phyloP scores from a whole-genome alignment of 192 early-diverging fungal species.

The Podila verticillata region DNA sequence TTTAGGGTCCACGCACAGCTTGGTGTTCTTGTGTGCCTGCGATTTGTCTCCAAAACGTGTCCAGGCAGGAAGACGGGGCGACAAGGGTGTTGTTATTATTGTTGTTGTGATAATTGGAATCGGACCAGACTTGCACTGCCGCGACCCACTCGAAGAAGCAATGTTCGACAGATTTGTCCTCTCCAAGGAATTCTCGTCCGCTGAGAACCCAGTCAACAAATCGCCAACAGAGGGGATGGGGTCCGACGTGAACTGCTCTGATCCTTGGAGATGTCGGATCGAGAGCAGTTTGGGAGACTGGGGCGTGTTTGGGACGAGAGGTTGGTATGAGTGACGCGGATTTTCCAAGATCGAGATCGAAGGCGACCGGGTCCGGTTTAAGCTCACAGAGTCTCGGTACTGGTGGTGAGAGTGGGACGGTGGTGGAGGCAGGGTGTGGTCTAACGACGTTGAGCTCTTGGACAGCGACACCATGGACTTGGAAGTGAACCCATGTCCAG shows the following conservation, averaged over 20 bases:
- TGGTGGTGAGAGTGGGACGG: background rate
- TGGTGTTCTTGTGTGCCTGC: background rate
- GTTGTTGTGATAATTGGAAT: background rate
- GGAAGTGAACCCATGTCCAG: background rate
- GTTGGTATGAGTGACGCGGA: background rate
- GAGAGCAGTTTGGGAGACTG: background rate
- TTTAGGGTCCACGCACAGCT: slow-evolving; percentile 7
- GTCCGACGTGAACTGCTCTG: background rate
- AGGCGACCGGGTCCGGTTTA: background rate
- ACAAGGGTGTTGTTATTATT: background rate
- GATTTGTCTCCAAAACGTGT: slow-evolving; percentile 6
- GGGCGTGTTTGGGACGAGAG: background rate
- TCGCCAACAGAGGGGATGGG: background rate
- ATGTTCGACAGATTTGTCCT: background rate
- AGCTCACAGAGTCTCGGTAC: background rate
- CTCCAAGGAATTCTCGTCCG: background rate
- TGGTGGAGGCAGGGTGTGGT: background rate
- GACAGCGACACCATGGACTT: slow-evolving; percentile 16
- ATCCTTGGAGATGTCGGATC: too few species aligned
- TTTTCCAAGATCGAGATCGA: background rate
- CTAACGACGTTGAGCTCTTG: background rate
- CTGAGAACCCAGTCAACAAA: background rate
- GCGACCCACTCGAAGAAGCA: background rate
- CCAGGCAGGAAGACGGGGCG: background rate
- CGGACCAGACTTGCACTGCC: background rate